Evolutionary conservation across 192 early-diverging fungal species (phyloP).

Genomic region (Backusella luteola): DNA sequence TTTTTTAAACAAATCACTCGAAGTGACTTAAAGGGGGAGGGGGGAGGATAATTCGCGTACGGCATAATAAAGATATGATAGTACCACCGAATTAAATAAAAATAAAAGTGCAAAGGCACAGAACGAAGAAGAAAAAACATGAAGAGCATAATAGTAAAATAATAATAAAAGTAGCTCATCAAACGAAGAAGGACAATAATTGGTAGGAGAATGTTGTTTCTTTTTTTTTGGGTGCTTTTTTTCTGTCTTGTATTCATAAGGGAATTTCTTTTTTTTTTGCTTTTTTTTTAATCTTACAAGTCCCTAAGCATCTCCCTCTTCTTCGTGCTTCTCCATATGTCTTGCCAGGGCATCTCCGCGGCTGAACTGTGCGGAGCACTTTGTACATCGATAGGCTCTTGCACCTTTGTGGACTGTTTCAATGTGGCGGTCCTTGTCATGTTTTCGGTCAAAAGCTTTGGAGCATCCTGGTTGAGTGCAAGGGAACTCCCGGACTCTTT

Average conservation of each 20-base stretch:
- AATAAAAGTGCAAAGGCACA: background rate
- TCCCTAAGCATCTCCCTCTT: background rate
- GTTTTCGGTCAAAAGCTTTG: conserved; percentile 70
- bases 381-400: conserved; percentile 51
- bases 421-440: conserved; percentile 73
- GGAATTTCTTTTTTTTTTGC: too few species aligned
- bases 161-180: too few species aligned
- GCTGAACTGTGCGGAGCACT: conserved; percentile 50
- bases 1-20: too few species aligned
- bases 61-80: background rate
- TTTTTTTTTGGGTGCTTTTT: too few species aligned
- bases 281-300: too few species aligned
- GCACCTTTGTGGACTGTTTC: conserved; percentile 62
- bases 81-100: background rate
- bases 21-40: background rate
- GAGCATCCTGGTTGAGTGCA: conserved; percentile 50
- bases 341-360: conserved; percentile 66
- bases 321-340: conserved; percentile 34
- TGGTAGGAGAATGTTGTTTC: too few species aligned
- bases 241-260: too few species aligned
- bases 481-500: conserved; percentile 56
- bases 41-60: background rate
- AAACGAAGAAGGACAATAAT: too few species aligned
- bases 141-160: background rate
- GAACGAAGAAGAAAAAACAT: background rate